phyloP scores from a whole-genome alignment of 805 yeast genomes.

The Ogataea pignaliae region DNA sequence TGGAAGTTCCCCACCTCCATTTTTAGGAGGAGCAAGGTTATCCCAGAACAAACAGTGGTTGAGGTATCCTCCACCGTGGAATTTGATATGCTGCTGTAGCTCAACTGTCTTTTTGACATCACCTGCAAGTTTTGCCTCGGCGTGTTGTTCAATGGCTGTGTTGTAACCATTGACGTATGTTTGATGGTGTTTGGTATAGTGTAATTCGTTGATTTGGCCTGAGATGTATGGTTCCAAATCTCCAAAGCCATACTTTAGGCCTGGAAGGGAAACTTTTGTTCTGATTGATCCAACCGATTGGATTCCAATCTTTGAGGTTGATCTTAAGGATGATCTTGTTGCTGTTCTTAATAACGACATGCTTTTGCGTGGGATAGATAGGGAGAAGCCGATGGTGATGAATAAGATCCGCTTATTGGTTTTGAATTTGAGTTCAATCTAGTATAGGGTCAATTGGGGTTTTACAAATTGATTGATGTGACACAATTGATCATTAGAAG shows the following conservation, averaged over 20 bases:
- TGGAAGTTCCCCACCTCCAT: constrained; percentile 74
- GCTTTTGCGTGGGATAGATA: too few species aligned
- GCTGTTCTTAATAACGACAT: constrained; percentile 25
- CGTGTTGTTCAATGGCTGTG: constrained; percentile 67
- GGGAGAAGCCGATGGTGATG: too few species aligned
- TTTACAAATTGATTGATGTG: too few species aligned
- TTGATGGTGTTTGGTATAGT: constrained; percentile 89
- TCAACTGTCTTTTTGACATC: constrained; percentile 57
- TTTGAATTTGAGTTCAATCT: too few species aligned
- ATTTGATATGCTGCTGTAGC: constrained; percentile 72
- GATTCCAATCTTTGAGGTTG: constrained; percentile 7
- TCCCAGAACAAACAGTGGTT: constrained; percentile 89
- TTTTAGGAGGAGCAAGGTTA: constrained; percentile 69
- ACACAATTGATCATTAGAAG: too few species aligned
- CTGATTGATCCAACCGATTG: constrained; percentile 33
- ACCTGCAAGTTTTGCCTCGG: constrained; percentile 56
- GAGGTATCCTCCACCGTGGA: constrained; percentile 89
- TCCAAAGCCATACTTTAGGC: constrained; percentile 76
- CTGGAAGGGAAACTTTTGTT: constrained; percentile 73
- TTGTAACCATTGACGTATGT: constrained; percentile 86
- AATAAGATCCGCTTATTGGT: too few species aligned
- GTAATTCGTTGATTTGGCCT: constrained; percentile 81
- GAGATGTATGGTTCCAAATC: constrained; percentile 85
- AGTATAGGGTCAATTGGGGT: too few species aligned
- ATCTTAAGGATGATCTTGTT: constrained; percentile 18